Base-by-base conservation (phyloP, 768 basidiomycete species). In the Tremella mesenterica region DNA sequence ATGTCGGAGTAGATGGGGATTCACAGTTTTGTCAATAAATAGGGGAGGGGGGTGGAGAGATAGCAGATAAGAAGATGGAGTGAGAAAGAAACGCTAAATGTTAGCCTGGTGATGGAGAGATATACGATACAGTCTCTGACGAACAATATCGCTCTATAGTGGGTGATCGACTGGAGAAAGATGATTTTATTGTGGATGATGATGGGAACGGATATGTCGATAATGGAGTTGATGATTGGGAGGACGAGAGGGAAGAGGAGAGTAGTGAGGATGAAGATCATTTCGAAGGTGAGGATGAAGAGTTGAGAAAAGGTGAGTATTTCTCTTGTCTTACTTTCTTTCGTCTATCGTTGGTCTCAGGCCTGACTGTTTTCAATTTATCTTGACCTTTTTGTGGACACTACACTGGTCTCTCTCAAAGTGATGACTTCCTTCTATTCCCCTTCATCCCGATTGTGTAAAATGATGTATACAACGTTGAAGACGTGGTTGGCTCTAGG, bases 181-280 rank as follows among this genome's bases (percentile, higher is more conserved):
- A 96, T 59, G 95, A 99, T 71, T 99, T 99, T 57, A 88, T 97
- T 18, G 84, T 86, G 31, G 95, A 97, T 65, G 95, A 97, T 75
- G 90, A 90, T 25, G 80, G 85, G 0, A 80, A 78, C 13, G 95
- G 89, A 4, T 97, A 99, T 64, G 83, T 85, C 71, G 95, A 99
- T 76, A 88, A 95, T 67, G 95, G 95, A 4, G 84, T 90, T 83
- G 95, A 97, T 54, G 91, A 93, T 65, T 96, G 88, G 85, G 81
- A 80, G 28, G 64, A 55, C 10, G 64, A 53, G 25, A 60, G 60
- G 12, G 56, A 62, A 23, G 68, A 61, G 44, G 71, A 73, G 13
- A 80, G 79, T 26, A 73, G 69, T 48, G 79, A 80, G n/a, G 80
- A 79, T 26, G 80, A 83, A 81, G 48, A 70, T 52, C 80, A 80